Evolutionary conservation across 140 eudicot genomes (phyloP).

Genomic region (Ambrosia hybrid): DNA sequence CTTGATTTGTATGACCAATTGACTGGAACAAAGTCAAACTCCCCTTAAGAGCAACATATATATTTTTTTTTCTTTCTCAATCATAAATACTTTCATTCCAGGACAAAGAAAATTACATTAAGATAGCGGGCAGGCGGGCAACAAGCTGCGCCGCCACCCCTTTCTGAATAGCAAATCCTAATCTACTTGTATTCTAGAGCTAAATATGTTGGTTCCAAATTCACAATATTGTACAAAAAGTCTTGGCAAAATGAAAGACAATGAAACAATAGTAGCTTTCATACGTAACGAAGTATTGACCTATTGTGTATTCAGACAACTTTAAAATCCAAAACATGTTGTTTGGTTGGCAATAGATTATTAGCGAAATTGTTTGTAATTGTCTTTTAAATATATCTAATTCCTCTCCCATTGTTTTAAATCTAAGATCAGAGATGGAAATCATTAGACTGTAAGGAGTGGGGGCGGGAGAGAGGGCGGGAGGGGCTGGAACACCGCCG

Average conservation of each 20-base stretch:
- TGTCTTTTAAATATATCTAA: slow-evolving; percentile 4
- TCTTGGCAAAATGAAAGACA: neutral
- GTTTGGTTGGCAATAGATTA: too few relatives aligned
- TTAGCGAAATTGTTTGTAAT: too few relatives aligned
- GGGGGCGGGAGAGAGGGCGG: too few relatives aligned
- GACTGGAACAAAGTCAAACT: neutral
- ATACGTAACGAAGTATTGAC: slow-evolving; percentile 17
- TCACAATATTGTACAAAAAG: neutral
- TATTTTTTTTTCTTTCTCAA: too few relatives aligned
- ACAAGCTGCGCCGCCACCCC: too few relatives aligned
- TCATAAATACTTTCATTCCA: too few relatives aligned
- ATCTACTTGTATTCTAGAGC: neutral
- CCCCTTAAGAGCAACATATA: neutral
- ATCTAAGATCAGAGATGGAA: slow-evolving; percentile 27
- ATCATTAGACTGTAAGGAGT: too few relatives aligned
- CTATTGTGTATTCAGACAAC: neutral
- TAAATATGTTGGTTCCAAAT: neutral
- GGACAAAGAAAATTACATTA: too few relatives aligned
- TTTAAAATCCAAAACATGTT: too few relatives aligned
- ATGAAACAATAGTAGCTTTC: slow-evolving; percentile 17
- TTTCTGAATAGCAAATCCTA: too few relatives aligned
- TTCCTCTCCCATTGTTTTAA: slow-evolving; percentile 36
- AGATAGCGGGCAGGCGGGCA: too few relatives aligned
- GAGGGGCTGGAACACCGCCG: too few relatives aligned
- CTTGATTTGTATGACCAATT: neutral